Conservation (phyloP, 1,284 basidiomycete genomes). For the Inonotus hispidus region DNA sequence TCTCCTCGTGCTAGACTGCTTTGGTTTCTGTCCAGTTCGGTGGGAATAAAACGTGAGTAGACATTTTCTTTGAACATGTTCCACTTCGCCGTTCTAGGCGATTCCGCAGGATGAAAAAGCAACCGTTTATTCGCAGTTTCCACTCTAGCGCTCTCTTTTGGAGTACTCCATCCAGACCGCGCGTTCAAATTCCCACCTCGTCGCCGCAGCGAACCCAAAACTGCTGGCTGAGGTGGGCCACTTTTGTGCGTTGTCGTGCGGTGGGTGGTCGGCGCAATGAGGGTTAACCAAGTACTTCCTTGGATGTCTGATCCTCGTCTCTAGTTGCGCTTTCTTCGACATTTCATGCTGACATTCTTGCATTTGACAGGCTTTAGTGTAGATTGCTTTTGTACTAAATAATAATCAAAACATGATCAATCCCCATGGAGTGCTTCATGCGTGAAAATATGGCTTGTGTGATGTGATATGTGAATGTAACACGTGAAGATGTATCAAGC, state of each 20-base stretch:
- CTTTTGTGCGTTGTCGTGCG: slow-evolving; percentile 59
- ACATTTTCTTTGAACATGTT: background rate
- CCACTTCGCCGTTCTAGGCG: background rate
- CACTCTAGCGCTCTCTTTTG: slow-evolving; percentile 59
- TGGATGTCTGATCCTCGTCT: slow-evolving; percentile 60
- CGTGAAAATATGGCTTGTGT: too few relatives aligned
- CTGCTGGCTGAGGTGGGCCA: slow-evolving; percentile 55
- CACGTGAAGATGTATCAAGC: background rate
- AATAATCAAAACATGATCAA: too few relatives aligned
- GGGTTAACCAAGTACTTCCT: slow-evolving; percentile 53
- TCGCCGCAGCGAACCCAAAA: slow-evolving; percentile 60
- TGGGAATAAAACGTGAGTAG: background rate
- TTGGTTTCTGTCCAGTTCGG: background rate
- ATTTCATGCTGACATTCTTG: background rate
- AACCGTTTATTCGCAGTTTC: slow-evolving; percentile 74
- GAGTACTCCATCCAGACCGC: slow-evolving; percentile 67
- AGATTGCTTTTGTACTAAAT: too few relatives aligned
- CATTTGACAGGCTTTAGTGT: background rate
- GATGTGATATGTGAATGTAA: background rate
- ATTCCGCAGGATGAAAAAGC: slow-evolving; percentile 47
- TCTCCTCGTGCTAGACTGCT: background rate
- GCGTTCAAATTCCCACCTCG: slow-evolving; percentile 55
- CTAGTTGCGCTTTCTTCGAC: background rate
- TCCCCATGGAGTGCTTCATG: too few relatives aligned
- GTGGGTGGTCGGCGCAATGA: slow-evolving; percentile 54